Conservation (phyloP, 2,329 filamentous ascomycete genomes). For the Tothia fuscella region DNA sequence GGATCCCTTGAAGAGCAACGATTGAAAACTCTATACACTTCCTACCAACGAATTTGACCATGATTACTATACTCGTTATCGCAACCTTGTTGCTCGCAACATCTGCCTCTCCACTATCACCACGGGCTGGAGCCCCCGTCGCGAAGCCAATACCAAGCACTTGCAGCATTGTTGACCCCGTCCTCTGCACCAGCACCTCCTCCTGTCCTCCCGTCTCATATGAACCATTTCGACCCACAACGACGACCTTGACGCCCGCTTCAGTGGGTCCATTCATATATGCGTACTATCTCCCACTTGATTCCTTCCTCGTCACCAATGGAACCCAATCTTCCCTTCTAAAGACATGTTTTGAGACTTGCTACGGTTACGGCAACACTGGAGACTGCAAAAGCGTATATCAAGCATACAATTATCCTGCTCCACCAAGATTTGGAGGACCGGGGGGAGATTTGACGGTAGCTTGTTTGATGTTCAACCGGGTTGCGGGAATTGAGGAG, state of each 20-base stretch:
- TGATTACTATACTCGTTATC: too few relatives aligned
- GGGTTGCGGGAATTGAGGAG: conserved; percentile 17
- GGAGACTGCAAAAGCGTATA: conserved; percentile 25
- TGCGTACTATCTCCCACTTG: conserved; percentile 9
- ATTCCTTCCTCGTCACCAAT: background rate
- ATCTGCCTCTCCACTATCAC: background rate
- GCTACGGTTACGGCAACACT: conserved; percentile 26
- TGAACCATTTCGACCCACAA: conserved; percentile 1
- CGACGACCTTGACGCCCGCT: background rate
- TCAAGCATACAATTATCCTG: conserved; percentile 26
- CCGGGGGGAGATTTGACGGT: conserved; percentile 20
- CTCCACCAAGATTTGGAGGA: conserved; percentile 22
- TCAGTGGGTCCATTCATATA: conserved; percentile 6
- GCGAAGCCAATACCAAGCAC: conserved; percentile 7
- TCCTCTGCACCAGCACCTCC: background rate
- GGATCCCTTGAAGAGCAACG: too few relatives aligned
- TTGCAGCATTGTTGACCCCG: conserved; percentile 3
- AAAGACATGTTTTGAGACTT: conserved; percentile 13
- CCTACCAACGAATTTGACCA: too few relatives aligned
- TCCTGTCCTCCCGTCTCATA: background rate
- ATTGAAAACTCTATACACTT: too few relatives aligned
- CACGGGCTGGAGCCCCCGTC: conserved; percentile 7
- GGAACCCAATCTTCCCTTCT: background rate
- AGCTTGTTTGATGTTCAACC: conserved; percentile 26
- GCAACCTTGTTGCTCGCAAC: background rate